Percentiles rank a stretch among this genome's conserved stretches.
These are phyloP conservation scores for Kazachstania africana DNA, from an alignment of 805 yeast genomes.

Conservation along the genomic window DNA sequence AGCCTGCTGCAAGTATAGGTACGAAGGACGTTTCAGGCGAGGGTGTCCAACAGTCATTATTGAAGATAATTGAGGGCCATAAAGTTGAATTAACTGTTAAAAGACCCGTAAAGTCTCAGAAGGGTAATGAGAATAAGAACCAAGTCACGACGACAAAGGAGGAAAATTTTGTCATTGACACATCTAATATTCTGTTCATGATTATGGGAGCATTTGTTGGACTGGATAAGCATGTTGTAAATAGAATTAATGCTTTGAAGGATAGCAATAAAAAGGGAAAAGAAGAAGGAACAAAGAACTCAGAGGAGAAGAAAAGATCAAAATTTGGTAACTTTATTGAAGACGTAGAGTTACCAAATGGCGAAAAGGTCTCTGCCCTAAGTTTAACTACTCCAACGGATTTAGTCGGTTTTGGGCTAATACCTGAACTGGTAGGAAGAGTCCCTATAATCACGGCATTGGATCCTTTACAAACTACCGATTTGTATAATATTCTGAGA, in stretches of 20 bases:
- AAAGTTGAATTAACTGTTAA: slow-evolving; percentile 37
- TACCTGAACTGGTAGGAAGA: slow-evolving; percentile 50
- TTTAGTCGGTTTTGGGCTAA: slow-evolving; percentile 39
- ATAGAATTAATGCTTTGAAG: slow-evolving; percentile 26
- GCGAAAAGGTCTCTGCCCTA: slow-evolving; percentile 31
- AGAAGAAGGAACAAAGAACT: slow-evolving; percentile 2
- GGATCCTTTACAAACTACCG: slow-evolving; percentile 33
- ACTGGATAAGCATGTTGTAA: slow-evolving; percentile 35
- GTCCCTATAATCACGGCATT: slow-evolving; percentile 44
- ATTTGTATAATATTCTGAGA: slow-evolving; percentile 37
- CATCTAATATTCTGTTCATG: slow-evolving; percentile 44
- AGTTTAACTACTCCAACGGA: slow-evolving; percentile 40
- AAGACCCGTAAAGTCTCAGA: slow-evolving; percentile 27
- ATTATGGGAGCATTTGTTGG: slow-evolving; percentile 56
- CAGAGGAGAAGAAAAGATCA: slow-evolving; percentile 6
- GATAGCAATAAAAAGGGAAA: slow-evolving; percentile 7
- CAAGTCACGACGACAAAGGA: slow-evolving; percentile 26
- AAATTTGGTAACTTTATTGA: slow-evolving; percentile 23
- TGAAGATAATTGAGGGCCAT: slow-evolving; percentile 48
- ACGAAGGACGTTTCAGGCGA: slow-evolving; percentile 52
- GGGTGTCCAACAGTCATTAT: slow-evolving; percentile 50
- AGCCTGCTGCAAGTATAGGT: slow-evolving; percentile 35
- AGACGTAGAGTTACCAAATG: slow-evolving; percentile 28
- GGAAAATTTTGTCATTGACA: slow-evolving; percentile 39
- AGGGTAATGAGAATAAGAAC: slow-evolving; percentile 12